phyloP scores from a whole-genome alignment of 129 eudicot genomes.

The Kitagawia praeruptora region DNA sequence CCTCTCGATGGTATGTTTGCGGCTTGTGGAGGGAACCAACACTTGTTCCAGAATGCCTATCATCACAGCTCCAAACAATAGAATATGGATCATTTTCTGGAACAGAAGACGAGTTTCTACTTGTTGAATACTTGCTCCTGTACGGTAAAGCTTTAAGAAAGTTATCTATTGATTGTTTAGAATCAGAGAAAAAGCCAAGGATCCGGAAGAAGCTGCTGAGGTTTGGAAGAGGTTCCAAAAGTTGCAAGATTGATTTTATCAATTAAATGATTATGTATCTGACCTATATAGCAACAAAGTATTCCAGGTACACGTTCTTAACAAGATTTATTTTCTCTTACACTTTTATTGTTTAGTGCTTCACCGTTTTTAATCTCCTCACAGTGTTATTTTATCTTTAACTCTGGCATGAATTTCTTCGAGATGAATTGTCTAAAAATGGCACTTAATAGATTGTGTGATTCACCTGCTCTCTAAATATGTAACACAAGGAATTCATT shows the following conservation, averaged over 20 bases:
- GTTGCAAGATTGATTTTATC: neutral
- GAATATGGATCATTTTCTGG: neutral
- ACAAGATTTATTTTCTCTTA: neutral
- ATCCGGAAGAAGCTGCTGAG: neutral
- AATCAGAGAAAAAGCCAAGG: too few relatives aligned
- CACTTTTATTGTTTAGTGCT: neutral
- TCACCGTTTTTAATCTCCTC: neutral
- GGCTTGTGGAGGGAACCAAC: neutral
- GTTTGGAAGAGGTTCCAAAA: neutral
- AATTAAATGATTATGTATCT: neutral
- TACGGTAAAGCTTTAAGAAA: neutral
- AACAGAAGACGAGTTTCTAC: neutral
- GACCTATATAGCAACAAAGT: neutral
- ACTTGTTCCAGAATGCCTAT: constrained; percentile 1
- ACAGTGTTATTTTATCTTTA: neutral
- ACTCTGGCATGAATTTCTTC: neutral
- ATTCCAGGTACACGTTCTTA: neutral
- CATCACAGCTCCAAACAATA: neutral
- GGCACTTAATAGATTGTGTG: too few relatives aligned
- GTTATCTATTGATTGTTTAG: neutral
- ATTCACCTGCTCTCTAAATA: too few relatives aligned
- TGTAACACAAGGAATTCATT: too few relatives aligned
- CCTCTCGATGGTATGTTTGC: too few relatives aligned
- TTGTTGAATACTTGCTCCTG: neutral
- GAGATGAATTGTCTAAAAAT: neutral